phyloP scores from a whole-genome alignment of 129 eudicot species.

The Dittrichia graveolens region DNA sequence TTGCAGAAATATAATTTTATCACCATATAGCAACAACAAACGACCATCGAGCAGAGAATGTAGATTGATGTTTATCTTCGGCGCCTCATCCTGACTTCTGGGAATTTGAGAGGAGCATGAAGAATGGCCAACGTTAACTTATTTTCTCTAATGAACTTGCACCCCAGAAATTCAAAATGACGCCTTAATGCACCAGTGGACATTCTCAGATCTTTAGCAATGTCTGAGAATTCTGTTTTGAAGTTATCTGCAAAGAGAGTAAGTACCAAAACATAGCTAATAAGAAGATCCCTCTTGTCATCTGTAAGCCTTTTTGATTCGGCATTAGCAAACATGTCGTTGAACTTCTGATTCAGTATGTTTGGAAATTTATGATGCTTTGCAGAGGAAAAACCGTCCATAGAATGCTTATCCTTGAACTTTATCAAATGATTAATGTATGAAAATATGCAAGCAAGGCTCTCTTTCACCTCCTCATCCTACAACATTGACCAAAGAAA shows the following conservation, averaged over 20 bases:
- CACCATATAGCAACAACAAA: not conserved
- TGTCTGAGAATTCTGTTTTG: conserved; percentile 64
- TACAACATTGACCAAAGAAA: conserved; percentile 28
- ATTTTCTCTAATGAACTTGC: conserved; percentile 52
- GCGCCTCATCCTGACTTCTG: conserved; percentile 45
- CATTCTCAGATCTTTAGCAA: conserved; percentile 76
- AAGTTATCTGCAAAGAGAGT: conserved; percentile 69
- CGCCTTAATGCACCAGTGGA: conserved; percentile 36
- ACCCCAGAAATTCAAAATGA: conserved; percentile 61
- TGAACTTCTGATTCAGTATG: conserved; percentile 59
- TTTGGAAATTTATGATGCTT: conserved; percentile 64
- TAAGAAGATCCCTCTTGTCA: conserved; percentile 60
- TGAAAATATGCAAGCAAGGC: conserved; percentile 66
- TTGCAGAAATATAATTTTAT: not conserved
- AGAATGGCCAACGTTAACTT: conserved; percentile 50
- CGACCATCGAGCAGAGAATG: not conserved
- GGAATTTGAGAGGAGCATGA: conserved; percentile 68
- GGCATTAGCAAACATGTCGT: conserved; percentile 47
- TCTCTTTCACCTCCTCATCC: conserved; percentile 56
- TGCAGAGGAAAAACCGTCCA: conserved; percentile 57
- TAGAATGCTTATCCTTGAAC: conserved; percentile 63
- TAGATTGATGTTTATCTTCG: conserved; percentile 35
- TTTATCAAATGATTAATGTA: conserved; percentile 79
- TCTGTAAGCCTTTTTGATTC: conserved; percentile 54
- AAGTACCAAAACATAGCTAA: conserved; percentile 73